These are phyloP conservation scores for Coleophoma crateriformis DNA, from an alignment of 2,329 filamentous ascomycete genomes.

Conservation along the genomic window DNA sequence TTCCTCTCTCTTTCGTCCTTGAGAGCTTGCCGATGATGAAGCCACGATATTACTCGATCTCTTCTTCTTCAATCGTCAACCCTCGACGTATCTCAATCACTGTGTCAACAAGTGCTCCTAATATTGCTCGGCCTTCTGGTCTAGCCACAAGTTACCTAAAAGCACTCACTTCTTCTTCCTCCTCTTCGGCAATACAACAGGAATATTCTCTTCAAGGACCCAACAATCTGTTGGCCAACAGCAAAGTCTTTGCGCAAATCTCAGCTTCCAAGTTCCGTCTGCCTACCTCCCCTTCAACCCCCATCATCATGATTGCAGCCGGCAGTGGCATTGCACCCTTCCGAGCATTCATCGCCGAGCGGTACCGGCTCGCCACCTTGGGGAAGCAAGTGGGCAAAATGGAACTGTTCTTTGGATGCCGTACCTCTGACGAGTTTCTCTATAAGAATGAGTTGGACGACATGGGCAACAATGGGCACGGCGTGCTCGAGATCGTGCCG, in stretches of 20 bases:
- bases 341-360: conserved; percentile 39
- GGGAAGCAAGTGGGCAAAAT: conserved; percentile 36
- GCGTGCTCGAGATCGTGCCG: conserved; percentile 21
- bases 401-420: conserved; percentile 44
- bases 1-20: conserved; percentile 49
- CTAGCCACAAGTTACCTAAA: conserved; percentile 32
- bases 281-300: conserved; percentile 33
- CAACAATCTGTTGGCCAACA: neutral
- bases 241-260: conserved; percentile 30
- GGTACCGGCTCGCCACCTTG: conserved; percentile 33
- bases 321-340: conserved; percentile 43
- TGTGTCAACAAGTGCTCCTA: conserved; percentile 26
- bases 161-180: neutral
- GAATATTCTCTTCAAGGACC: conserved; percentile 13
- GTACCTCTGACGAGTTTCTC: conserved; percentile 30
- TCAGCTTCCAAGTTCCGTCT: conserved; percentile 40
- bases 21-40: conserved; percentile 50
- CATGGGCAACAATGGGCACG: conserved; percentile 4
- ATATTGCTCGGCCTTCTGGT: conserved; percentile 23
- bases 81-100: conserved; percentile 35
- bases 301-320: conserved; percentile 45
- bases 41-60: conserved; percentile 57
- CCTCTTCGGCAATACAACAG: conserved; percentile 4
- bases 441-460: conserved; percentile 33
- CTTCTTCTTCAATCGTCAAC: conserved; percentile 44